A percentile compares a stretch with the other conserved stretches of the same genome.
These are phyloP conservation scores for Solanum neorickii DNA, from an alignment of 257 asterid genomes.

Conservation along the genomic window DNA sequence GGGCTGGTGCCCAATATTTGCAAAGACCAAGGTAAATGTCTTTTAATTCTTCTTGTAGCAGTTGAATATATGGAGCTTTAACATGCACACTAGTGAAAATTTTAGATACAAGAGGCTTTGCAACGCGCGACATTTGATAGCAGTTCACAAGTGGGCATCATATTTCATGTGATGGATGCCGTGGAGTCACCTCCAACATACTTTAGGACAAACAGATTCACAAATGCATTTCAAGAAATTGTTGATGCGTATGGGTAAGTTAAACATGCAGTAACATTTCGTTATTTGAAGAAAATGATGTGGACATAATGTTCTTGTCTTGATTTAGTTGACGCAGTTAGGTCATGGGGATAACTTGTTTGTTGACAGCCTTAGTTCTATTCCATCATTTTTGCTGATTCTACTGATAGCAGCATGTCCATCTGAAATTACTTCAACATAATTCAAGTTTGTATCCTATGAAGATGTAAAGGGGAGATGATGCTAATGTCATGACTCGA, in stretches of 20 bases:
- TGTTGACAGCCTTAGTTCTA: background rate
- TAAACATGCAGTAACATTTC: background rate
- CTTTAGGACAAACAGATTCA: constrained; percentile 71
- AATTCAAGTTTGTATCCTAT: background rate
- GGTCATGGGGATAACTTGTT: background rate
- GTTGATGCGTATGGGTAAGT: constrained; percentile 99
- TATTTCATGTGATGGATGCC: constrained; percentile 90
- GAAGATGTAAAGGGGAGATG: background rate
- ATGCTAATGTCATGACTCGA: background rate
- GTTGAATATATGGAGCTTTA: background rate
- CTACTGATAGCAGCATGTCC: background rate
- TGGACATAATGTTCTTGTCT: background rate
- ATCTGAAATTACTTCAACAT: background rate
- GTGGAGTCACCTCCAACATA: constrained; percentile 87
- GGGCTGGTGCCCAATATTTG: constrained; percentile 98
- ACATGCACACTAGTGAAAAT: constrained; percentile 3
- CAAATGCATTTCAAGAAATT: constrained; percentile 88
- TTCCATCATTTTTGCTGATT: background rate
- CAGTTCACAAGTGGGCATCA: constrained; percentile 84
- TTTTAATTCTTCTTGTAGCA: background rate
- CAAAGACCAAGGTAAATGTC: constrained; percentile 55
- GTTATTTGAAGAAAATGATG: background rate
- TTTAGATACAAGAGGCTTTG: constrained; percentile 86
- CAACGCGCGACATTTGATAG: constrained; percentile 92
- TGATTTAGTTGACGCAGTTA: background rate